Conservation (phyloP, 2,329 filamentous ascomycete genomes). For the Mycosphaerella sp. region DNA sequence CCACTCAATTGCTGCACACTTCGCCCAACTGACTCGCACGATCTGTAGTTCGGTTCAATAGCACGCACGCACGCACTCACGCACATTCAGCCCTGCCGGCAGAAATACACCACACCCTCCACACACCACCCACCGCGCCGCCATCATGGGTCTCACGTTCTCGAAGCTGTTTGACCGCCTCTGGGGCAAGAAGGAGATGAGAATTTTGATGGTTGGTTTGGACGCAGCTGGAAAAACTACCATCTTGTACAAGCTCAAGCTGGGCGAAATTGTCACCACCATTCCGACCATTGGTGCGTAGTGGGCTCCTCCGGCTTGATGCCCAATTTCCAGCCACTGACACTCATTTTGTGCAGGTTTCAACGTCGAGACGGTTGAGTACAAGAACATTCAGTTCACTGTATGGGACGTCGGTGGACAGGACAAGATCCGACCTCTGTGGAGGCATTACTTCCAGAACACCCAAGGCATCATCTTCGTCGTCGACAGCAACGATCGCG, state of each 20-base stretch:
- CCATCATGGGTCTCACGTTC: conserved; percentile 84
- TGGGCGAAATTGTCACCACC: conserved; percentile 95
- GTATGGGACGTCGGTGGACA: conserved; percentile 99
- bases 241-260: conserved; percentile 98
- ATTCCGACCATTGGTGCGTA: conserved; percentile 80
- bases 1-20: not conserved
- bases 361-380: conserved; percentile 98
- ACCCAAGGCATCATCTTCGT: conserved; percentile 99
- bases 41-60: not conserved
- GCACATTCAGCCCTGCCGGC: not conserved
- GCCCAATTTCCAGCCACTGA: conserved; percentile 7
- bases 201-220: conserved; percentile 93
- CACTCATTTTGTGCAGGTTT: conserved; percentile 51
- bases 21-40: not conserved
- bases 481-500: conserved; percentile 88
- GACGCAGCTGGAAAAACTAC: conserved; percentile 99
- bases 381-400: conserved; percentile 99
- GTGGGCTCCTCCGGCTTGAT: not conserved
- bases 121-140: conserved; percentile 43
- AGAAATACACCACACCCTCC: not conserved
- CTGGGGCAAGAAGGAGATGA: conserved; percentile 99
- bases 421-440: conserved; percentile 96
- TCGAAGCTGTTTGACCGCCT: conserved; percentile 98
- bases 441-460: conserved; percentile 94
- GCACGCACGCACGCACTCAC: not conserved